These are phyloP conservation scores for Kodamaea sp. DNA, from an alignment of 1,139 yeast genomes.

Conservation along the genomic window DNA sequence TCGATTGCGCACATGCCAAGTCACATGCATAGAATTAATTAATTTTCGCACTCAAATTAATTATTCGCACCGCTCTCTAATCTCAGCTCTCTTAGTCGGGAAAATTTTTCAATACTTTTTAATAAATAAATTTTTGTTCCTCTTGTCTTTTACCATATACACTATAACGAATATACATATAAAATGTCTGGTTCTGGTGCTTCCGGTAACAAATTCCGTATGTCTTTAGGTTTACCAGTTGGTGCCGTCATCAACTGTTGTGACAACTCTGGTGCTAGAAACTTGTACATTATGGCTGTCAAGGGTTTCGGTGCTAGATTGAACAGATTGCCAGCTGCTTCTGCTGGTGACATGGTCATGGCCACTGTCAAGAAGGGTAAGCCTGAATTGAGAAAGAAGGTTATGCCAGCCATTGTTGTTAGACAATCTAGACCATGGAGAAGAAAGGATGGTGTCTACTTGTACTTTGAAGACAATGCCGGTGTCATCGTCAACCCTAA, in stretches of 20 bases:
- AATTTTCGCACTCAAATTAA: too few species aligned
- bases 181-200: conserved; percentile 87
- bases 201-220: conserved; percentile 99
- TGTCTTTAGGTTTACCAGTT: conserved; percentile 99
- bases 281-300: conserved; percentile 97
- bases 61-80: background rate
- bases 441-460: conserved; percentile 99
- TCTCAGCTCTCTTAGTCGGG: conserved; percentile 1
- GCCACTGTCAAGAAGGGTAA: conserved; percentile 99
- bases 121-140: conserved; percentile 4
- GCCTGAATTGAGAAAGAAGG: conserved; percentile 99
- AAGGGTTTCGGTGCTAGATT: conserved; percentile 99
- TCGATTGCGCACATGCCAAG: too few species aligned
- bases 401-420: conserved; percentile 99
- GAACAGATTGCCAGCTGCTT: conserved; percentile 99
- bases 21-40: too few species aligned
- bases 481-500: conserved; percentile 99
- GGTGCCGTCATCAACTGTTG: conserved; percentile 99
- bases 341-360: conserved; percentile 99
- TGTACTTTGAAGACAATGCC: conserved; percentile 99
- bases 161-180: conserved; percentile 13
- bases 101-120: conserved; percentile 9
- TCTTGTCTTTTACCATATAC: conserved; percentile 4
- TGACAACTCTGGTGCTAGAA: conserved; percentile 99
- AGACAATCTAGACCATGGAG: conserved; percentile 99